phyloP scores from a whole-genome alignment of 2,329 filamentous ascomycete species.

The Parastagonospora nodorum region DNA sequence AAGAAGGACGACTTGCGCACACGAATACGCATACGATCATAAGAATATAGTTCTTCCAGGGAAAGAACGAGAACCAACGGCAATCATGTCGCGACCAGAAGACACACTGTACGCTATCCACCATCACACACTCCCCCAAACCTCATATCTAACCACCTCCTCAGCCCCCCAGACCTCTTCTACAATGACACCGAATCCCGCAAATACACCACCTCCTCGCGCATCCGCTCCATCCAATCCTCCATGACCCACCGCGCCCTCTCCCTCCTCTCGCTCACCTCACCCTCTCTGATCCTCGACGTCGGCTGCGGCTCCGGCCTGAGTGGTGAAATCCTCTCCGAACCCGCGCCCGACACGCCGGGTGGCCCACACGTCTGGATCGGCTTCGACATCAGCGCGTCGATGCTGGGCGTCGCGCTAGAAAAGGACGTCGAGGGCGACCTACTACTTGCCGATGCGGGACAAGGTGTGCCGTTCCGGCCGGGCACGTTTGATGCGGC shows the following conservation, averaged over 20 bases:
- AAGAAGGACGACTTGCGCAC: background rate
- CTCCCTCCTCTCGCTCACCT: constrained; percentile 79
- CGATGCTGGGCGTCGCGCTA: constrained; percentile 95
- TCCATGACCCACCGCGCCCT: constrained; percentile 93
- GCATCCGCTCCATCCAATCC: constrained; percentile 94
- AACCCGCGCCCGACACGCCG: constrained; percentile 62
- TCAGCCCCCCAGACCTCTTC: constrained; percentile 90
- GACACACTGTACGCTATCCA: constrained; percentile 74
- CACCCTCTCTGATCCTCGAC: constrained; percentile 88
- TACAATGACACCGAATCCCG: constrained; percentile 95
- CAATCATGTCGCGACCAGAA: constrained; percentile 93
- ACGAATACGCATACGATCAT: background rate
- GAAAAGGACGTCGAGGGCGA: constrained; percentile 93
- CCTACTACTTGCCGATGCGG: constrained; percentile 91
- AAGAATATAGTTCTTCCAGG: background rate
- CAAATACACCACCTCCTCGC: constrained; percentile 96
- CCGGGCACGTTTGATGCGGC: constrained; percentile 93
- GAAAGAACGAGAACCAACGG: constrained; percentile 6
- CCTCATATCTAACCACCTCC: too few species aligned
- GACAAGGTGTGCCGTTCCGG: constrained; percentile 92
- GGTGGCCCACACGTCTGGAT: constrained; percentile 92
- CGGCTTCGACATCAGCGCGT: constrained; percentile 93
- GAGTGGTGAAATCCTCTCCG: constrained; percentile 88
- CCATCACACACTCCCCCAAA: too few species aligned
- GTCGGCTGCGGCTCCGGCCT: constrained; percentile 95